Base-by-base conservation (phyloP, 2,329 filamentous ascomycete species). In the Drechslerella dactyloides region DNA sequence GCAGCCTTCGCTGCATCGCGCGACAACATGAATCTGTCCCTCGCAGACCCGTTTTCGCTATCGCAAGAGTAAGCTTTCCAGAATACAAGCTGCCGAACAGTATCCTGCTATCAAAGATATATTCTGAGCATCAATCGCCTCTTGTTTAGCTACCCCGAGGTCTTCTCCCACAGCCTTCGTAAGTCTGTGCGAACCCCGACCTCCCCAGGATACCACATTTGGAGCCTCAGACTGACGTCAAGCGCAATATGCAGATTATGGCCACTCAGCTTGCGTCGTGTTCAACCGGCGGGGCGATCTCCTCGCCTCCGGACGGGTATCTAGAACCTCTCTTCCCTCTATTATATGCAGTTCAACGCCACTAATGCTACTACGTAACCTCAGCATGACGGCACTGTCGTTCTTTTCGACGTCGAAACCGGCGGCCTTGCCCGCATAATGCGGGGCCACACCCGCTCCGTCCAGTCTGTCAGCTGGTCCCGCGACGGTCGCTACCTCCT, bases 201-300 rank as follows among this genome's bases (percentile, higher is more conserved):
- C 17, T 21, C 55, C 1, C 13, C 19, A 74, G 77, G 74, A 30
- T 11, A 35, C 19, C 2, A 10, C 19, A n/a, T n/a, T n/a, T 54
- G 85, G 77, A 83, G 88, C 37, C 82, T 87, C 15, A 88, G 80
- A 93, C 97, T 81, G 96, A 94, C 79, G 93, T 93, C 60, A 93
- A 97, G 78, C 88, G 90, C 73, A n/a, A 33, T 35, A 40, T 66
- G 89, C 99, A 74, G 90, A 93, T 56, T 87, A 84, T 46, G 85
- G 86, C 24, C 86, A 89, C 80, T 85, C 86, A 68, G 86, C 85
- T 75, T 87, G 85, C 77, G 81, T 88, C 73, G 91, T 93, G 75
- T 99, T 99, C 84, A 97, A 93, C 78, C 90, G 92, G 78, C 90
- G 89, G 78, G 94, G 94, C 80, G 93, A 99, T 81, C 93, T 94